These are phyloP conservation scores for Trichophyton mentagrophytes DNA, from an alignment of 2,329 filamentous ascomycete species.

Conservation along the genomic window DNA sequence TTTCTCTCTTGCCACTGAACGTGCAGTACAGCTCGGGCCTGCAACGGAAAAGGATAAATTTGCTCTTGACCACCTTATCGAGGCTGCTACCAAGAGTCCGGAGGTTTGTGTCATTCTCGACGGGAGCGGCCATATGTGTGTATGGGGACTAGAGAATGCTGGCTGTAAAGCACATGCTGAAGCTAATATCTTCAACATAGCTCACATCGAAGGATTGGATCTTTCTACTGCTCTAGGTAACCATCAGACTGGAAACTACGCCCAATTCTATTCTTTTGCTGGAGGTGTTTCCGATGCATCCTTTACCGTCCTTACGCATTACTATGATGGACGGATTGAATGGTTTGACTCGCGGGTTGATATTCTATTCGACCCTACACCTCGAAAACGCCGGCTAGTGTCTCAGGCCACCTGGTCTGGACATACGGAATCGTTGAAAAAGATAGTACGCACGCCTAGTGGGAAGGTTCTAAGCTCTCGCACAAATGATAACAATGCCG, in stretches of 20 bases:
- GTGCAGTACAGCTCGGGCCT: conserved; percentile 53
- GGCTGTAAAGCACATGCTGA: conserved; percentile 54
- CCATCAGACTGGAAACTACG: conserved; percentile 39
- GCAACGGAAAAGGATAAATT: conserved; percentile 49
- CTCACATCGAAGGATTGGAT: conserved; percentile 54
- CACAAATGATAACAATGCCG: conserved; percentile 63
- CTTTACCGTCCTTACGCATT: conserved; percentile 64
- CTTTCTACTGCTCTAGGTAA: conserved; percentile 25
- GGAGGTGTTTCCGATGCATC: conserved; percentile 48
- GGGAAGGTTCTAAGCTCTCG: conserved; percentile 70
- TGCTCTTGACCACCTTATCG: conserved; percentile 70
- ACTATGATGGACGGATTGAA: conserved; percentile 72
- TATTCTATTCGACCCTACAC: conserved; percentile 62
- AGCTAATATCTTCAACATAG: conserved; percentile 69
- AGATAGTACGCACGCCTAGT: conserved; percentile 73
- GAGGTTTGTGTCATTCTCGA: conserved; percentile 83
- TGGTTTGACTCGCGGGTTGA: conserved; percentile 70
- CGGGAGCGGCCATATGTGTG: conserved; percentile 72
- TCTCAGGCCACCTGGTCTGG: conserved; percentile 65
- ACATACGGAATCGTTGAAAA: conserved; percentile 66
- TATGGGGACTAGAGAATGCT: conserved; percentile 83
- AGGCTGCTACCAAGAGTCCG: conserved; percentile 69
- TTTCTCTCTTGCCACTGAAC: conserved; percentile 57
- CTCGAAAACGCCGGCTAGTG: conserved; percentile 46
- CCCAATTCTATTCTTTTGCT: conserved; percentile 62